phyloP scores from a whole-genome alignment of 371 early-diverging fungal species.

The Mortierella sp. region DNA sequence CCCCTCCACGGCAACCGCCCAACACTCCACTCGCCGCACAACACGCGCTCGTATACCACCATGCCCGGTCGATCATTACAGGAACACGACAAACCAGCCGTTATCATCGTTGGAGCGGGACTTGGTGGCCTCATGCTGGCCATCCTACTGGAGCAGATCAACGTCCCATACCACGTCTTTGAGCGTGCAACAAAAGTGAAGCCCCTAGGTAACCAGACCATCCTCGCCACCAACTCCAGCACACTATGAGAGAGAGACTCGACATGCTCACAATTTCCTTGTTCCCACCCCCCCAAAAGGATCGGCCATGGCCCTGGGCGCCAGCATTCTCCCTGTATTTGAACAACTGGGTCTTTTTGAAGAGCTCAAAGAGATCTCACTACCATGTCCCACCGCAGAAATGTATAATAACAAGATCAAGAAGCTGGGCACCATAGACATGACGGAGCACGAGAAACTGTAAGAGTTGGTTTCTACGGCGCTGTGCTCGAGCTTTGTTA shows the following conservation, averaged over 20 bases:
- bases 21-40: too few species aligned
- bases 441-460: neutral
- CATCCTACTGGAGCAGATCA: constrained; percentile 6
- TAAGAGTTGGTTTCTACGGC: neutral
- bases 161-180: constrained; percentile 6
- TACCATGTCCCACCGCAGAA: neutral
- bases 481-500: too few species aligned
- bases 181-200: neutral
- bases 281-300: neutral
- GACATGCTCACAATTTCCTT: neutral
- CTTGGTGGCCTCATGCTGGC: constrained; percentile 11
- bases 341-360: neutral
- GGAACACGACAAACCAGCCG: too few species aligned
- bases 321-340: neutral
- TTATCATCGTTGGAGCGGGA: constrained; percentile 12
- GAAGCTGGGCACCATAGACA: neutral
- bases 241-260: neutral
- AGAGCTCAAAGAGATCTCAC: neutral
- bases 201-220: constrained; percentile 2
- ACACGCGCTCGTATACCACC: too few species aligned
- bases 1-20: too few species aligned
- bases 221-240: too few species aligned
- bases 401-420: neutral
- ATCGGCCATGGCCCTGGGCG: neutral
- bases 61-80: too few species aligned